Percentiles rank a stretch among this genome's conserved stretches.
Evolutionary conservation across 345 rosid species (phyloP).

Genomic region (Populus simonii): DNA sequence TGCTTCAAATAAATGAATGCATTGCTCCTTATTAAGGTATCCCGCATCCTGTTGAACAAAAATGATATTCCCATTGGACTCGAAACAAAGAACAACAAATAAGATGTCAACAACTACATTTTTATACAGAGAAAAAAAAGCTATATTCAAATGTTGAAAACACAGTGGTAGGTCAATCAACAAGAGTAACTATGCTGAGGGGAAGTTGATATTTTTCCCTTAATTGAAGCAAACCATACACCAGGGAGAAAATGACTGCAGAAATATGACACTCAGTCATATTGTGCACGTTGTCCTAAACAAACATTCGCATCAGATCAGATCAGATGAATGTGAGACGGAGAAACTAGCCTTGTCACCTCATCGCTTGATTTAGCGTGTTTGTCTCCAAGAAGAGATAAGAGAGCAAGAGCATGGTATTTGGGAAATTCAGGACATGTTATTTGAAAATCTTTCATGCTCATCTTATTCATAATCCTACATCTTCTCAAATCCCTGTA

Average conservation of each 20-base stretch:
- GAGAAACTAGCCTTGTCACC: no score
- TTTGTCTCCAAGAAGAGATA: no score
- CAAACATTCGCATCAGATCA: neutral
- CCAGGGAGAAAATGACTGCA: neutral
- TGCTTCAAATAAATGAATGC: slow-evolving; percentile 69
- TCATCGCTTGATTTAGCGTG: no score
- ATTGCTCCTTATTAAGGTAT: slow-evolving; percentile 66
- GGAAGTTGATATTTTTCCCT: no score
- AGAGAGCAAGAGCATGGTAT: no score
- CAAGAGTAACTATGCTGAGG: no score
- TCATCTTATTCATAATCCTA: no score
- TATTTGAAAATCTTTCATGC: no score
- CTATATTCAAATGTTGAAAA: no score
- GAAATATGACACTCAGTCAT: neutral
- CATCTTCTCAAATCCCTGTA: no score
- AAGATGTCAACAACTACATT: neutral
- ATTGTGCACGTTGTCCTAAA: neutral
- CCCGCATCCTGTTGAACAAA: slow-evolving; percentile 52
- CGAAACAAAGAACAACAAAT: neutral
- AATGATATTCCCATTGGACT: slow-evolving; percentile 10
- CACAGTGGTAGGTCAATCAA: neutral
- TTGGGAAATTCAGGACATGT: no score
- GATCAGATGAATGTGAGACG: neutral
- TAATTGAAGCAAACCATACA: no score
- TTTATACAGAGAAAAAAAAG: neutral